Base-by-base conservation (phyloP, 495 filamentous ascomycete species). In the Xylaria curta region DNA sequence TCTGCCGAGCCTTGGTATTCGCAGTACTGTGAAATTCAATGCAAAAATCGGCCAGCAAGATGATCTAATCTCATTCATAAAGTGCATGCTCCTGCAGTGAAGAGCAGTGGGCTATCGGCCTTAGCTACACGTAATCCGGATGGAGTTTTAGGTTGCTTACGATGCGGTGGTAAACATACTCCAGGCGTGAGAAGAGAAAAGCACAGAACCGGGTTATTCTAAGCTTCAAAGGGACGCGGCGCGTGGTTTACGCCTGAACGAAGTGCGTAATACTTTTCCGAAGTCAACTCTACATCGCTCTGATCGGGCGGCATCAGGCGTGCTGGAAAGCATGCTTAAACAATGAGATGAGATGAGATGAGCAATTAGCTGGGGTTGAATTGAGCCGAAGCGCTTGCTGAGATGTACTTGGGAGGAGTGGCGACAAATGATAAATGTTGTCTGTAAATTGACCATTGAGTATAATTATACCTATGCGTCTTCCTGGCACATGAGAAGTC, bases 361-460 rank as follows among this genome's bases (percentile, higher is more conserved):
- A 49, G 47, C 47, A 49, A 49, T n/a, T n/a, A 17, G n/a, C 6
- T 10, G 19, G 2, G 19, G 46, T 21, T 5, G 8, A 19, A n/a
- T 7, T 5, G 5, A 9, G 46, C 7, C 6, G 46, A 49, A 7
- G n/a, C 6, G 19, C 46, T 17, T 17, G 0, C 15, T 19, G 17
- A 7, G 46, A 49, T 49, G 19, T 49, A 53, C 8, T 53, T 79
- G 76, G 74, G 9, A 53, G 49, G 9, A 53, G 49, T 26, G 49
- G 49, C 15, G 49, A 10, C 1, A 13, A 10, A 13, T 21, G 4
- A 26, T 4, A 10, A 21, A 13, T 13, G 10, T 53, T 10, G 21
- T 26, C 21, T 26, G 10, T 10, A 26, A 53, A 26, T 13, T 13
- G 21, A 26, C 21, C 2, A 53, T 26, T 26, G 19, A 17, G 17